Evolutionary conservation across 768 basidiomycete species (phyloP), one percentile per base, ranked within the genome.

Genomic region (Gyrodon lividus): DNA sequence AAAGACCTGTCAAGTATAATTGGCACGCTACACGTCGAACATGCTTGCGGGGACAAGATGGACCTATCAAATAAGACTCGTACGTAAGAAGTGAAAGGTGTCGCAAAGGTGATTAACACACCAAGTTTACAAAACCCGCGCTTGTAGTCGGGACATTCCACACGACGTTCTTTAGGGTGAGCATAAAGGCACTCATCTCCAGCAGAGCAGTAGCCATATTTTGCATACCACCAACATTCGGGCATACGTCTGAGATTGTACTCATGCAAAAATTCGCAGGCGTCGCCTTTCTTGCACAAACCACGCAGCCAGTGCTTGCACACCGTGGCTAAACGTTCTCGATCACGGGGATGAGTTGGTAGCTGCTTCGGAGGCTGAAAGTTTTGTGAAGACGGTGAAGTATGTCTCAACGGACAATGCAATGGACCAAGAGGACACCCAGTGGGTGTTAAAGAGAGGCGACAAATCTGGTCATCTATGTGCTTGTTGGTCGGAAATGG

Each of bases 231-330:
- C 87, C 93, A 97, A 64, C 97, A 98, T 68, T 98, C 92, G 6
- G 97, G 97, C 95, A 98, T 98, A 54, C 92, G 87, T 52, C 97
- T 76, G 45, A 99, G 79, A 68, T 98, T 97, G 76, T 98, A 99
- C 74, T 98, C 97, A 72, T 99, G 97, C 66, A 98, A 79, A 70
- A 98, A 99, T 73, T 98, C 97, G 74, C 97, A 99, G 22, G 89
- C 87, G 65, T 95, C 90, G 47, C 94, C 96, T 70, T 98, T 98
- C 74, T 98, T 98, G 73, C 97, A 98, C 16, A 99, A 78, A 13
- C 97, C 97, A 50, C 97, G 83, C 38, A 99, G 82, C 89, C 96
- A 98, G 73, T 98, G 97, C 72, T 98, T 98, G 75, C 97, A 99
- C 16, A 99, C 95, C 2, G 96, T 97, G 19, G 88, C 82, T 38